These are phyloP conservation scores for Lachnellula subtilissima DNA, from an alignment of 2,329 filamentous ascomycete genomes.

Conservation along the genomic window DNA sequence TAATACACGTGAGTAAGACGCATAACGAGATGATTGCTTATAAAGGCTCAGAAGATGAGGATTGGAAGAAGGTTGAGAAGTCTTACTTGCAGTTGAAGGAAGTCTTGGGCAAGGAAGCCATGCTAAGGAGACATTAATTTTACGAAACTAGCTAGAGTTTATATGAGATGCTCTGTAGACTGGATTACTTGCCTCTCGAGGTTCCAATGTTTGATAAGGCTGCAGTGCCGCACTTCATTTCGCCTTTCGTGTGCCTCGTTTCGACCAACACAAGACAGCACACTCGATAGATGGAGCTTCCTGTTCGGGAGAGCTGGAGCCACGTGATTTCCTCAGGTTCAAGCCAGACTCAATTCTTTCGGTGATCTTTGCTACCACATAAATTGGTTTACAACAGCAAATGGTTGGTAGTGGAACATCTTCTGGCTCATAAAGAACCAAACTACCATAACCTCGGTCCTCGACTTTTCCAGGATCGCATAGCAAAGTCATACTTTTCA, in stretches of 20 bases:
- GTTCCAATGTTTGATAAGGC: no score
- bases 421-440: neutral
- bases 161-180: neutral
- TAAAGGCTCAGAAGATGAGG: neutral
- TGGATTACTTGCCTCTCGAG: no score
- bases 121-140: neutral
- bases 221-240: no score
- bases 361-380: neutral
- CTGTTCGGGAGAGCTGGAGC: neutral
- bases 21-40: neutral
- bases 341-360: neutral
- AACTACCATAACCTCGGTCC: neutral
- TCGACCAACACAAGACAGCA: neutral
- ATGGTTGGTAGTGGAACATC: neutral
- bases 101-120: neutral
- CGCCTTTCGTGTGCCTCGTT: neutral
- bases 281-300: neutral
- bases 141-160: neutral
- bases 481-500: slow-evolving; percentile 2
- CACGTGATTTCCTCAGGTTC: neutral
- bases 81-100: neutral
- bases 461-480: slow-evolving; percentile 1
- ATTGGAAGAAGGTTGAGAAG: neutral
- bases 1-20: neutral
- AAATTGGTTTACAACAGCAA: neutral